Evolutionary conservation across 75 land plant genomes (phyloP), one percentile per base, ranked within the genome.

Genomic region (Pinus tabuliformis): DNA sequence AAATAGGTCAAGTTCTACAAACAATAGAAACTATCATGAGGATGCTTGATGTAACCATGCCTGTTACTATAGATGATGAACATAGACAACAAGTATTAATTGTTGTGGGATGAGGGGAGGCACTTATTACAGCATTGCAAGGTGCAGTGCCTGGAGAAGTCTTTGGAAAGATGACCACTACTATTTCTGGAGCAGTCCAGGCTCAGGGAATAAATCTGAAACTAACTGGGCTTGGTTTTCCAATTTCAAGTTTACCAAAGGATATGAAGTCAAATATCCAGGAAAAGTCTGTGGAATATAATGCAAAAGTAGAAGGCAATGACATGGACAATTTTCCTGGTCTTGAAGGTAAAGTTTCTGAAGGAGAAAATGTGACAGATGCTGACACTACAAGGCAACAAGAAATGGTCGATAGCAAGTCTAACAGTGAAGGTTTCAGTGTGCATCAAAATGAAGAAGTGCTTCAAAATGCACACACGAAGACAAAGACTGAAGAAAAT

Each of bases 61-160:
- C 99, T 39, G 92, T 92, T 59, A 84, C 91, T 59, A 73, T 97
- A 16, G 74, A 85, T 58, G 87, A 91, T 59, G 93, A 91, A 73
- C 75, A 88, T 72, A 97, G 91, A 83, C 59, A 84, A 52, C 88
- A 97, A 96, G 99, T 97, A 22, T 77, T 92, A 64, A 78, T 68
- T 82, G 95, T 98, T 77, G 89, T 97, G 16, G 92, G 81, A 57
- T 88, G 84, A 79, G 99, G 99, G 72, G 98, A 95, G 66, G 86
- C 94, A 30, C 56, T 97, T 14, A 70, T 97, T 68, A 85, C 89
- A 77, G 98, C 99, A 64, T 84, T 97, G 77, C 88, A 97, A 88
- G 93, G 77, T 80, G 99, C 96, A 73, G 96, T 96, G 24, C 98
- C 99, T 21, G 99, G 92, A 76, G 96, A 97, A 77, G 99, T 92